These are phyloP conservation scores for Xylariaceae sp. DNA, from an alignment of 2,329 filamentous ascomycete species.

Conservation along the genomic window DNA sequence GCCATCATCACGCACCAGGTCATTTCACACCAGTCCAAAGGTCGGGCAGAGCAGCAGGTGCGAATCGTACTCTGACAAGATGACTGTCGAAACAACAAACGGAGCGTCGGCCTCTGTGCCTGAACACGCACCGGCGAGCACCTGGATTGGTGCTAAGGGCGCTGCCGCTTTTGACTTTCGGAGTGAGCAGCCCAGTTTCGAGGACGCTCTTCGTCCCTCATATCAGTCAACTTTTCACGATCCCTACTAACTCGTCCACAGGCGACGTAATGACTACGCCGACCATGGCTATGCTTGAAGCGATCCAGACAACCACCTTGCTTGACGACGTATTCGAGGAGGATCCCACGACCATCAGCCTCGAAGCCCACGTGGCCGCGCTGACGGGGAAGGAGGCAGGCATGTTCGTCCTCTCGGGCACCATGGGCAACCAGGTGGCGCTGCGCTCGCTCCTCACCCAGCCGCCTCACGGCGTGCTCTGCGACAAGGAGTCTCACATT, in stretches of 20 bases:
- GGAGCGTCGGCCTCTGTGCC: slow-evolving; percentile 4
- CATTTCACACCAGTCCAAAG: background rate
- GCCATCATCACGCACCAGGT: background rate
- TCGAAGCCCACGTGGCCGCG: slow-evolving; percentile 61
- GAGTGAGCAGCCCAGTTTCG: too few relatives aligned
- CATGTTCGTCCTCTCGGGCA: slow-evolving; percentile 69
- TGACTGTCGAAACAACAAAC: too few relatives aligned
- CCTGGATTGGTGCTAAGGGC: slow-evolving; percentile 28
- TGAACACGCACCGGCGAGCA: slow-evolving; percentile 20
- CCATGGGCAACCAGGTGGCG: slow-evolving; percentile 76
- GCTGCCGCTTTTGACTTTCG: slow-evolving; percentile 30
- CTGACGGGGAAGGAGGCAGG: slow-evolving; percentile 62
- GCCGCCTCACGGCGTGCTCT: slow-evolving; percentile 66
- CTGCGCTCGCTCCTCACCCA: slow-evolving; percentile 64
- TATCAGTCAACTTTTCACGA: too few relatives aligned
- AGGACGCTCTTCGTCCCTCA: too few relatives aligned
- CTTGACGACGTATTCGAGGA: slow-evolving; percentile 73
- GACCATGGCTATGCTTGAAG: slow-evolving; percentile 63
- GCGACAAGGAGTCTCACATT: slow-evolving; percentile 65
- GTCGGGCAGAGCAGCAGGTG: too few relatives aligned
- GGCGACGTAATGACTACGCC: slow-evolving; percentile 66
- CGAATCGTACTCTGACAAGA: too few relatives aligned
- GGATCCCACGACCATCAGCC: slow-evolving; percentile 61
- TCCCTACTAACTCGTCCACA: too few relatives aligned
- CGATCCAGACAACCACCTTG: slow-evolving; percentile 63